Evolutionary conservation across 371 early-diverging fungal species (phyloP), one percentile per base, ranked within the genome.

Genomic region (Lichtheimia hyalospora): DNA sequence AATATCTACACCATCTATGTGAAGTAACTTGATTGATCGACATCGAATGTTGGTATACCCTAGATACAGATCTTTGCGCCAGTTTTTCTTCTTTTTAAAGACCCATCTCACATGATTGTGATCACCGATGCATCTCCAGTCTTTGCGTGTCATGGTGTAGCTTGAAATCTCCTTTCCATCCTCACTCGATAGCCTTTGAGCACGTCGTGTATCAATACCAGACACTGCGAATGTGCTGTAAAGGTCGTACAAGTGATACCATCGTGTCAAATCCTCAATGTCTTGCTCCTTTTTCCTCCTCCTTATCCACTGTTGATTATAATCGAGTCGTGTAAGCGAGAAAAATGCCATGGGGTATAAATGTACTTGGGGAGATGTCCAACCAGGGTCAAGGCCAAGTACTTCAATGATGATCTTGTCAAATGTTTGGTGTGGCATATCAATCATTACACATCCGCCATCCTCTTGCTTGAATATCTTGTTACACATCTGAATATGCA

Each of bases 11-110:
- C 46, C 46, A 21, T 46, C 46, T 18, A 46, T n/a, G n/a, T 21
- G 21, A 21, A 46, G 46, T 46, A 21, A 18, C 21, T 46, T 46
- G n/a, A 46, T 21, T 5, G 46, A 46, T 46, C 46, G 46, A 46
- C 46, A 46, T 21, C 46, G 46, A 46, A 46, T 46, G 46, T 46
- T 46, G 21, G 46, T 46, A 21, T 46, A 46, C 2, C 46, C 46
- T 18, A 46, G 46, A 21, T 18, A 46, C 21, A 46, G 18, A 16
- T 46, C 46, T 46, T 10, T 0, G 6, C 21, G n/a, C 46, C 46
- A 46, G 10, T 46, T 21, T 10, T 46, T 46, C 12, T 46, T 46
- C 16, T 46, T n/a, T 8, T 46, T 46, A 16, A 46, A 46, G 10
- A 46, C 46, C 46, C 46, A 46, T 5, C 46, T 14, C 18, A 46